Conservation (phyloP, 805 yeast genomes). For the Schizosaccharomyces japonicus region DNA sequence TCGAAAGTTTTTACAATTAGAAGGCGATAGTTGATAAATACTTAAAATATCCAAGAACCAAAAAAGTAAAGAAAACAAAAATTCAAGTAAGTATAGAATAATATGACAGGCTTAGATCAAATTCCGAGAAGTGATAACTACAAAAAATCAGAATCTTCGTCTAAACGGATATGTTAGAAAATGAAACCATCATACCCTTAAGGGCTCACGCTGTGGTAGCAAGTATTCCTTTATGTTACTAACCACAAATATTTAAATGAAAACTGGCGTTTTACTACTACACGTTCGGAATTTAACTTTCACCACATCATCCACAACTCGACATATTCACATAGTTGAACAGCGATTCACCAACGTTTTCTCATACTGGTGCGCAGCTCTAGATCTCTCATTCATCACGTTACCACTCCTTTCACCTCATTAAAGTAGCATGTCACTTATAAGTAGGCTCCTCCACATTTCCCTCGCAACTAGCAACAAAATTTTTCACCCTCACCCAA, state of each 20-base stretch:
- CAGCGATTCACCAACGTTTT: slow-evolving; percentile 32
- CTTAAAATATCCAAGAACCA: too few species aligned
- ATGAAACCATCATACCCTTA: neutral
- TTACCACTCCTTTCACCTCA: slow-evolving; percentile 48
- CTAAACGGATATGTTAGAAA: too few species aligned
- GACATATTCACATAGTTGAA: slow-evolving; percentile 33
- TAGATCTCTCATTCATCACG: slow-evolving; percentile 26
- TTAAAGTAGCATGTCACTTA: slow-evolving; percentile 41
- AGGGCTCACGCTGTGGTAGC: neutral
- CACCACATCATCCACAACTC: slow-evolving; percentile 24
- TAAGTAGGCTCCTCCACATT: slow-evolving; percentile 48
- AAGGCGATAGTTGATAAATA: too few species aligned
- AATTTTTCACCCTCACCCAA: slow-evolving; percentile 53
- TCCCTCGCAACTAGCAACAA: slow-evolving; percentile 39
- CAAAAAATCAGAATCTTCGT: too few species aligned
- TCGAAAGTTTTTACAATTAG: too few species aligned
- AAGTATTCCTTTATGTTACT: slow-evolving; percentile 34
- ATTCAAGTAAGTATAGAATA: too few species aligned
- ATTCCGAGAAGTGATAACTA: too few species aligned
- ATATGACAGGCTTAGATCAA: too few species aligned
- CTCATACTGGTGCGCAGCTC: slow-evolving; percentile 32
- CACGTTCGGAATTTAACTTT: slow-evolving; percentile 28
- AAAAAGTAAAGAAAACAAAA: too few species aligned
- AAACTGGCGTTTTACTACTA: slow-evolving; percentile 41
- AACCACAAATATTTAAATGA: slow-evolving; percentile 40